Evolutionary conservation across 176 grass and related monocot genomes (phyloP).

Genomic region (Phyllostachys edulis): DNA sequence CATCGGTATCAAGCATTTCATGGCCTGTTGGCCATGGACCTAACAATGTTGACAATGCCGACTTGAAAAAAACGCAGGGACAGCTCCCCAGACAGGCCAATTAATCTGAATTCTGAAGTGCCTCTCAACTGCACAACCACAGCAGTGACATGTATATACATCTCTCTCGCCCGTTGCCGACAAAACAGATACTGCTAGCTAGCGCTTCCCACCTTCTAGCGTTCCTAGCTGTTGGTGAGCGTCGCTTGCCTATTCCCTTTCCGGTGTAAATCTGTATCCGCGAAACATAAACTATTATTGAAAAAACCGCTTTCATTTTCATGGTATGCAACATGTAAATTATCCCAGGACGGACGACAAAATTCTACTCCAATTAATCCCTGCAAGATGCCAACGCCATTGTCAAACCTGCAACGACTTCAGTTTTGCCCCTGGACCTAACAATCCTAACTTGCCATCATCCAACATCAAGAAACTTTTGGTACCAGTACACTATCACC

Average conservation of each 20-base stretch:
- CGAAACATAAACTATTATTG: not conserved
- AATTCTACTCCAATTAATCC: not conserved
- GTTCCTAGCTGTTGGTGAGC: not conserved
- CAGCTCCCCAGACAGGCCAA: not conserved
- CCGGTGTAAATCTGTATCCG: not conserved
- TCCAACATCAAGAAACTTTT: not conserved
- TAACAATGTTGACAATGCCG: conserved; percentile 24
- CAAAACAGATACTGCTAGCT: not conserved
- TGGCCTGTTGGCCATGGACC: conserved; percentile 14
- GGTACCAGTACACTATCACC: not conserved
- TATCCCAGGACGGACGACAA: not conserved
- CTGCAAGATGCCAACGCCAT: not conserved
- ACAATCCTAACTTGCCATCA: conserved; percentile 1
- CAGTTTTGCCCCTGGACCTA: conserved; percentile 14
- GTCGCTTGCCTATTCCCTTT: too few relatives aligned
- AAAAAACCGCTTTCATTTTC: too few relatives aligned
- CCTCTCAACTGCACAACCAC: not conserved
- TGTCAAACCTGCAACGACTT: not conserved
- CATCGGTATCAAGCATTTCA: conserved; percentile 7
- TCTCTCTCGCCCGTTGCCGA: not conserved
- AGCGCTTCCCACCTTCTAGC: not conserved
- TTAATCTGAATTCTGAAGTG: not conserved
- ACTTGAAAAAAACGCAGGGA: not conserved
- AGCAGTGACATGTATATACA: not conserved
- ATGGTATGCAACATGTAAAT: not conserved